Conservation (phyloP, 1,284 basidiomycete species). For the Mycosarcoma mackinlayi region DNA sequence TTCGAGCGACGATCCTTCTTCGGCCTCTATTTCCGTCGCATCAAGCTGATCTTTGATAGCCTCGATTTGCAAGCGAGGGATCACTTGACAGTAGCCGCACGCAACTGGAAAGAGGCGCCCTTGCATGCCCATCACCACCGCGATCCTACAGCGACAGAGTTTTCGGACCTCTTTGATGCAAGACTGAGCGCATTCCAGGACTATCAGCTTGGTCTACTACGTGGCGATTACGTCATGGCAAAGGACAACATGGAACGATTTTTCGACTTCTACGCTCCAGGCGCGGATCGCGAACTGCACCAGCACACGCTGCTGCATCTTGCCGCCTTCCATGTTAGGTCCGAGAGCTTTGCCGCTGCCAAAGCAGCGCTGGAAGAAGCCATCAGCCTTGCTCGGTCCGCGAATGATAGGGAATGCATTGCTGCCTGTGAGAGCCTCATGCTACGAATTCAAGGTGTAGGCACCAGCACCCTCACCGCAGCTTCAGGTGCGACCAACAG, state of each 20-base stretch:
- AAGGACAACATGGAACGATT: constrained; percentile 52
- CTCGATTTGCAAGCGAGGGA: constrained; percentile 42
- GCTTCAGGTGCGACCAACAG: neutral
- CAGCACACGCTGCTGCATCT: constrained; percentile 48
- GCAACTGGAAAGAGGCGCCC: constrained; percentile 30
- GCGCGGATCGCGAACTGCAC: constrained; percentile 51
- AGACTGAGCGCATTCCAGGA: constrained; percentile 30
- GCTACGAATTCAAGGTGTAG: constrained; percentile 30
- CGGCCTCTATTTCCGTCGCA: constrained; percentile 45
- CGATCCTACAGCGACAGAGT: neutral
- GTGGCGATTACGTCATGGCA: constrained; percentile 38
- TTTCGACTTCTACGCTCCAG: constrained; percentile 50
- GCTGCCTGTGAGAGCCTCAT: constrained; percentile 44
- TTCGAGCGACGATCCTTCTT: constrained; percentile 51
- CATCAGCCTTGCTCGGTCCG: constrained; percentile 44
- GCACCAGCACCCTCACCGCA: constrained; percentile 25
- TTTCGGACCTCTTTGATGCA: constrained; percentile 11
- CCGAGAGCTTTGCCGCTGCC: constrained; percentile 36
- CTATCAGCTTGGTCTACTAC: constrained; percentile 39
- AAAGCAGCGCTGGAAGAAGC: constrained; percentile 44
- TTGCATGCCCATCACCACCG: neutral
- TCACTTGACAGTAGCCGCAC: constrained; percentile 20
- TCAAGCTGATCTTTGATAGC: constrained; percentile 46
- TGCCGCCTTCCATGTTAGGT: constrained; percentile 37
- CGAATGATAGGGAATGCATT: constrained; percentile 47